A percentile compares a stretch with the other conserved stretches of the same genome.
Evolutionary conservation across 495 filamentous ascomycete genomes (phyloP).

Genomic region (Aspergillus mulundensis): DNA sequence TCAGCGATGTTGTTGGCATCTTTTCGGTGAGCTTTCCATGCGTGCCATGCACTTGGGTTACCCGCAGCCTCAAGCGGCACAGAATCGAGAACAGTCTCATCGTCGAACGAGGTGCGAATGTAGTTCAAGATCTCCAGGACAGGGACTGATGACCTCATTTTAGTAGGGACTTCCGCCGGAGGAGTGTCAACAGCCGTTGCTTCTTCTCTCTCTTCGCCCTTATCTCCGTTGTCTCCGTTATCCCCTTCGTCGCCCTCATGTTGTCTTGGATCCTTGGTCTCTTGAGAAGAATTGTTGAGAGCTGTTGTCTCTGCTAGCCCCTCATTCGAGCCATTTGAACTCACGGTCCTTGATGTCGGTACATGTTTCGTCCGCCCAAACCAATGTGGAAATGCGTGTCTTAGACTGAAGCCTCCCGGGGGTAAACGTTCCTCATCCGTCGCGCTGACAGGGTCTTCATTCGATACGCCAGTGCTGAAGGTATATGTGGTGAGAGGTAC

Average conservation of each 20-base stretch:
- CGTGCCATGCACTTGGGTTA: conserved; percentile 86
- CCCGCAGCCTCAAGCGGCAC: conserved; percentile 77
- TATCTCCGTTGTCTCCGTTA: not conserved
- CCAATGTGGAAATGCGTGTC: conserved; percentile 88
- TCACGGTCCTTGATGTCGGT: conserved; percentile 36
- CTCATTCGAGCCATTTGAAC: conserved; percentile 22
- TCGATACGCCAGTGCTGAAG: conserved; percentile 70
- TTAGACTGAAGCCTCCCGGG: conserved; percentile 80
- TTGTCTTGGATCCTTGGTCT: not conserved
- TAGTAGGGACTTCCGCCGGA: conserved; percentile 13
- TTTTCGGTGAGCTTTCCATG: conserved; percentile 70
- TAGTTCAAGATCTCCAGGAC: conserved; percentile 61
- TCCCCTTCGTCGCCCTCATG: conserved; percentile 2
- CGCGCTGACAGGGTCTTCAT: conserved; percentile 68
- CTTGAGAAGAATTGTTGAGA: not conserved
- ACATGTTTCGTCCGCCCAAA: conserved; percentile 52
- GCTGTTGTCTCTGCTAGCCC: not conserved
- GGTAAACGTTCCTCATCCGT: conserved; percentile 76
- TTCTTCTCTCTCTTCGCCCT: conserved; percentile 1
- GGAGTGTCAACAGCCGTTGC: conserved; percentile 16
- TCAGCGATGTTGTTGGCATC: conserved; percentile 12
- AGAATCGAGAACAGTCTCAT: conserved; percentile 68
- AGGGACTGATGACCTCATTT: conserved; percentile 28
- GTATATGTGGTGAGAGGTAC: conserved; percentile 87
- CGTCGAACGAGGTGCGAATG: conserved; percentile 74